A percentile compares a stretch with the other conserved stretches of the same genome.
These are phyloP conservation scores for Aspergillus sclerotiicarbonarius DNA, from an alignment of 495 filamentous ascomycete genomes.

Conservation along the genomic window DNA sequence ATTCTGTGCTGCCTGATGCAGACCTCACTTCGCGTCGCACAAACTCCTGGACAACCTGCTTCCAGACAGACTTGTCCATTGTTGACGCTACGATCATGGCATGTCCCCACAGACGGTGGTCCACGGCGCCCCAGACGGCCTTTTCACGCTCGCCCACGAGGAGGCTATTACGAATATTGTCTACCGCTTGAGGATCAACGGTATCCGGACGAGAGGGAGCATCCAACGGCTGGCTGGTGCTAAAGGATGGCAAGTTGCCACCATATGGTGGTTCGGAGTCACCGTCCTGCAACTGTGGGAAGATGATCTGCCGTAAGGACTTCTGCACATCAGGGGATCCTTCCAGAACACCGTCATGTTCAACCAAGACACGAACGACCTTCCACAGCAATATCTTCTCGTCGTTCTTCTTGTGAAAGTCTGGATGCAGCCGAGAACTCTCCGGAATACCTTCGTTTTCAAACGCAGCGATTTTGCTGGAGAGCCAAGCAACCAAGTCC, in stretches of 20 bases:
- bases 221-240: slow-evolving; percentile 28
- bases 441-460: slow-evolving; percentile 58
- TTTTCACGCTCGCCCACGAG: slow-evolving; percentile 82
- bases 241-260: slow-evolving; percentile 21
- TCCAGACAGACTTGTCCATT: slow-evolving; percentile 67
- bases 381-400: slow-evolving; percentile 91
- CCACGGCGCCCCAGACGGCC: slow-evolving; percentile 92
- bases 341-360: slow-evolving; percentile 81
- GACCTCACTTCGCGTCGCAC: slow-evolving; percentile 87
- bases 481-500: slow-evolving; percentile 81
- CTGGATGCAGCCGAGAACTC: slow-evolving; percentile 47
- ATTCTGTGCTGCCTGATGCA: slow-evolving; percentile 70
- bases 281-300: slow-evolving; percentile 53
- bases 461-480: slow-evolving; percentile 65
- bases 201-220: slow-evolving; percentile 51
- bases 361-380: slow-evolving; percentile 72
- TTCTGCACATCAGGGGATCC: slow-evolving; percentile 70
- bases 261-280: slow-evolving; percentile 30
- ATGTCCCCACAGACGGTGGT: slow-evolving; percentile 92
- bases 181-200: slow-evolving; percentile 63
- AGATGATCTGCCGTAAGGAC: slow-evolving; percentile 69
- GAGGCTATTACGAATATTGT: slow-evolving; percentile 67
- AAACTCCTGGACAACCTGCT: slow-evolving; percentile 91
- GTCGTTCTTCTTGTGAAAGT: slow-evolving; percentile 65
- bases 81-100: slow-evolving; percentile 90